Base-by-base conservation (phyloP, 2,329 filamentous ascomycete species). In the Cladosporium halotolerans region DNA sequence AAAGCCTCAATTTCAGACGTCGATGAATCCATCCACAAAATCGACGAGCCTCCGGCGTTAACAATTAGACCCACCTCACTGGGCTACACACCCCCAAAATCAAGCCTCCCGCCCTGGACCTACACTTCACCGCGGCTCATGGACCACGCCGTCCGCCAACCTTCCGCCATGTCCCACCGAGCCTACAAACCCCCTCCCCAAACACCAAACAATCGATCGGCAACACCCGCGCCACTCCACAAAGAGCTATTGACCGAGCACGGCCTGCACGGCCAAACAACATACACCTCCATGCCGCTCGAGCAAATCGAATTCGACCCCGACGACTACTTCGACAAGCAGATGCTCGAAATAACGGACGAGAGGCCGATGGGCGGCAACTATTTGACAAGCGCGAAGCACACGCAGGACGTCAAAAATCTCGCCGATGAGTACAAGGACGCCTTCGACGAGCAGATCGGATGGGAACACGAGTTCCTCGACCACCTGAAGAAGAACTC, bases 91-190 rank as follows among this genome's bases (percentile, higher is more conserved):
- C 23, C 36, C 3, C 36, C 36, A 2, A 39, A 14, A 9, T 50
- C 47, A 3, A 42, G 38, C 31, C 47, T 50, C 9, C 38, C 47
- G 23, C n/a, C 16, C 5, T 36, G 38, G 38, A 50, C 32, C 18
- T 50, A 50, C 31, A 50, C 9, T 8, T 43, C 47, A 9, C 47
- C 39, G 16, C 47, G 47, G 14, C 28, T 42, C 5, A 33, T 31
- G 11, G 14, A 50, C 39, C n/a, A 39, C 18, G 19, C 38, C 14
- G 39, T 16, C 2, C 47, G 47, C 16, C 38, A 14, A 13, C 38
- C 47, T 9, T 42, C 39, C 32, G 47, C 47, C 16, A 50, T 50
- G 47, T 39, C 11, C 2, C 47, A 50, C 38, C 47, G 47, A 10
- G 39, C 47, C 6, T 31, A 36, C n/a, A 42, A 38, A 16, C 39